Percentiles rank a stretch among this genome's conserved stretches.
These are phyloP conservation scores for Aspergillus arachidicola DNA, from an alignment of 2,329 filamentous ascomycete genomes.

Conservation along the genomic window DNA sequence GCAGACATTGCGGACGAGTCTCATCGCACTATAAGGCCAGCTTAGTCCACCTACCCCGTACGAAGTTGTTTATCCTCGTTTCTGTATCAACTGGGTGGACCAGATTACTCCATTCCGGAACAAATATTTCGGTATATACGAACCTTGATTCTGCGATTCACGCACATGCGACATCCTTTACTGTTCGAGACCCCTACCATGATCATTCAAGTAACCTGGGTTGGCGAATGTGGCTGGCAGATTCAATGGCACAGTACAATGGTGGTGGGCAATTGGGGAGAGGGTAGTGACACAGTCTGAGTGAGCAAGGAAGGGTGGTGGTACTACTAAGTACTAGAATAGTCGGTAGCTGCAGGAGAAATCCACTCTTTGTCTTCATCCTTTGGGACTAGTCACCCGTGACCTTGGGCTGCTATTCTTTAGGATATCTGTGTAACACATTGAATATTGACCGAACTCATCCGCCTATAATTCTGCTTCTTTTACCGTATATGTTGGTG, in stretches of 20 bases:
- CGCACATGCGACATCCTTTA: conserved; percentile 12
- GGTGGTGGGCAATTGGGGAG: no score
- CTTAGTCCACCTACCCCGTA: not conserved
- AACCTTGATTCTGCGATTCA: conserved; percentile 16
- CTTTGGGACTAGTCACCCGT: not conserved
- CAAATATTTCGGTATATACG: not conserved
- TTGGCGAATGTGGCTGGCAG: not conserved
- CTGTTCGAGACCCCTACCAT: conserved; percentile 16
- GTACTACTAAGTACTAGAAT: no score
- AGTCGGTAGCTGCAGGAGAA: not conserved
- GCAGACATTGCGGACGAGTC: conserved; percentile 1
- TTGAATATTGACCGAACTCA: no score
- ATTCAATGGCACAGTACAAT: no score
- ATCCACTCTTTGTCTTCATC: not conserved
- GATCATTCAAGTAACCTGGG: not conserved
- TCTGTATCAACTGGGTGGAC: not conserved
- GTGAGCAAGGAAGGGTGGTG: not conserved
- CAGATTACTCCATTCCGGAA: not conserved
- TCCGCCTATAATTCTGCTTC: not conserved
- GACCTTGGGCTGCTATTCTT: not conserved
- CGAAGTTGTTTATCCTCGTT: not conserved
- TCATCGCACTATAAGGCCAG: conserved; percentile 1
- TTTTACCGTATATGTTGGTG: not conserved
- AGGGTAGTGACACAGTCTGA: not conserved
- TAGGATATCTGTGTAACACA: not conserved